These are phyloP conservation scores for Serendipita sp. DNA, from an alignment of 768 basidiomycete species.

Conservation along the genomic window DNA sequence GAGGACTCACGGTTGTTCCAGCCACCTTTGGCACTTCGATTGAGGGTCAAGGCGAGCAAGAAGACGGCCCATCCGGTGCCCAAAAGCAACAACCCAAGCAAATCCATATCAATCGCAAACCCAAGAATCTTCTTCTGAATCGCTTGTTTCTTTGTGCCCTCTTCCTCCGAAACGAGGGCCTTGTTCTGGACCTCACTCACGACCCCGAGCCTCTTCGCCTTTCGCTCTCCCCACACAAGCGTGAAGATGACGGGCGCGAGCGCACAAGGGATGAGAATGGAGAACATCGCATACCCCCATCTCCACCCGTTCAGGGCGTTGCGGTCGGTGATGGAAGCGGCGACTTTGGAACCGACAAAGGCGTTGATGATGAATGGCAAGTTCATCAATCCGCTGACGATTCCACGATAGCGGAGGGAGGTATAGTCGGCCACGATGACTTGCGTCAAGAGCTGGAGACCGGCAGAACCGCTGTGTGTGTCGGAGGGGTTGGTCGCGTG, in stretches of 20 bases:
- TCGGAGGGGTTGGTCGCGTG: slow-evolving; percentile 18
- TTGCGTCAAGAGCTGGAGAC: slow-evolving; percentile 47
- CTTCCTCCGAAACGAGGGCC: neutral
- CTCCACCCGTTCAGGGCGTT: slow-evolving; percentile 33
- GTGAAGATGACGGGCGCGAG: neutral
- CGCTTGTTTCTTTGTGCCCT: neutral
- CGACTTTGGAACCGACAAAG: slow-evolving; percentile 49
- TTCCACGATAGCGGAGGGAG: slow-evolving; percentile 39
- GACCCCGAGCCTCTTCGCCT: slow-evolving; percentile 16
- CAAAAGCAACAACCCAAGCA: slow-evolving; percentile 36
- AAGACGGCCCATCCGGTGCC: slow-evolving; percentile 35
- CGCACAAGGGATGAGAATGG: neutral
- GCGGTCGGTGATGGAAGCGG: slow-evolving; percentile 28
- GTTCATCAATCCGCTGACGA: slow-evolving; percentile 32
- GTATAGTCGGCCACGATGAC: slow-evolving; percentile 51
- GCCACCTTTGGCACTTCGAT: slow-evolving; percentile 23
- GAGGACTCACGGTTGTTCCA: slow-evolving; percentile 33
- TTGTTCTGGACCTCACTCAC: slow-evolving; percentile 10
- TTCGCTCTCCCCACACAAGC: slow-evolving; percentile 16
- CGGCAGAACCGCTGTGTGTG: slow-evolving; percentile 34
- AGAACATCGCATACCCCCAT: slow-evolving; percentile 34
- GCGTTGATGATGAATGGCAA: slow-evolving; percentile 46
- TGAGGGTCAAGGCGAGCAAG: slow-evolving; percentile 40
- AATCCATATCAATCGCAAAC: slow-evolving; percentile 25
- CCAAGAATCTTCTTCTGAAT: slow-evolving; percentile 12